Evolutionary conservation across 2,329 filamentous ascomycete species (phyloP).

Genomic region (Macroventuria anomochaeta): DNA sequence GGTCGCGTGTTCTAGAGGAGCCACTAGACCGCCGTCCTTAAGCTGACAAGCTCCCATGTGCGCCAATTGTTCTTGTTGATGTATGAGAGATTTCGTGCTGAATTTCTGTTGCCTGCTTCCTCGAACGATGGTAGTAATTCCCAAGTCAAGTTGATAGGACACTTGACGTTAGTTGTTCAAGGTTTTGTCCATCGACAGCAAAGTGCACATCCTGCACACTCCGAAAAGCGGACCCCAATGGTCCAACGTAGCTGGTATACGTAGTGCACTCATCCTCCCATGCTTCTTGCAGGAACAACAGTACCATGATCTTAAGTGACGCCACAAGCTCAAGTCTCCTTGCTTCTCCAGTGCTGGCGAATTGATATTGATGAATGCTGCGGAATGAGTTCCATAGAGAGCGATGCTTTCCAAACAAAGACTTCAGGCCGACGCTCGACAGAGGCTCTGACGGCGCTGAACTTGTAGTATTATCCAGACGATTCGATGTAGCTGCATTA

Average conservation of each 20-base stretch:
- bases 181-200: constrained; percentile 1
- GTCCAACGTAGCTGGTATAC: constrained; percentile 9
- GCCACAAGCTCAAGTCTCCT: not conserved
- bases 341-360: not conserved
- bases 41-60: too few relatives aligned
- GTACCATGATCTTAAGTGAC: constrained; percentile 11
- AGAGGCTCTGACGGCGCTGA: not conserved
- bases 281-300: constrained; percentile 9
- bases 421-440: not conserved
- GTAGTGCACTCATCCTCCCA: constrained; percentile 13
- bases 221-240: constrained; percentile 5
- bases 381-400: constrained; percentile 14
- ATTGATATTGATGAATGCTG: constrained; percentile 10
- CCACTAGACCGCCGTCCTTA: too few relatives aligned
- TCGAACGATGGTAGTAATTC: too few relatives aligned
- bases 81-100: too few relatives aligned
- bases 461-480: not conserved
- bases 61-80: too few relatives aligned
- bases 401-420: constrained; percentile 15
- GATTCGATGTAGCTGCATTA: not conserved
- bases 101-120: too few relatives aligned
- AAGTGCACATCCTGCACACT: constrained; percentile 6
- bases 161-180: constrained; percentile 4
- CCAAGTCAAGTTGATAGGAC: not conserved
- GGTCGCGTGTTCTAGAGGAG: too few relatives aligned